Evolutionary conservation across 306 rosid species (phyloP), one percentile per base, ranked within the genome.

Genomic region (Rubus parviflorus): DNA sequence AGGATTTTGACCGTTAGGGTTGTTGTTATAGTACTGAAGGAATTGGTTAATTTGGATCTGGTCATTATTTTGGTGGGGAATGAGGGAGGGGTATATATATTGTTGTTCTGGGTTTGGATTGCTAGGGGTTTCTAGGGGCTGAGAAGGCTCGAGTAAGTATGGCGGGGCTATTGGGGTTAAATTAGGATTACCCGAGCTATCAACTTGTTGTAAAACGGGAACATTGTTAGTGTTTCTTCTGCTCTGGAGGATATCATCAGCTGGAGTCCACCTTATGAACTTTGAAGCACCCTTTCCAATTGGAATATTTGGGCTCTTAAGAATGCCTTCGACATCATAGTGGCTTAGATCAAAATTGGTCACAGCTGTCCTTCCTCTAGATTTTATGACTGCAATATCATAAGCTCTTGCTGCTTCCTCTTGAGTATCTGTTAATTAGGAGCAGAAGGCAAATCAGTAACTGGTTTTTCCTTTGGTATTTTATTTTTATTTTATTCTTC

Each of bases 331-430:
- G 54, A 83, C 37, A 41, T 83, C 74, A 25, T 83, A 83, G 4
- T 75, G 17, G 8, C 16, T 68, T 4, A 70, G 5, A 17, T 69
- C 80, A 53, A 83, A 83, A 60, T 83, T 83, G 14, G 83, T 79
- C 1, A 46, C n/a, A 0, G 81, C 77, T 2, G 25, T 22, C 22
- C 22, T 0, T 12, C 86, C 80, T 25, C 57, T 74, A 74, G 61
- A 17, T 72, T 51, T 75, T 54, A 79, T 75, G 45, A 42, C 54
- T 38, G 78, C 86, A 42, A 83, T 51, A 70, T 83, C 86, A 83
- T 83, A 83, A n/a, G 81, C 86, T 72, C 47, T 79, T 0, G 81
- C 86, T 8, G 86, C 86, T 45, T 83, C 81, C 74, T 57, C 80
- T 61, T 78, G 74, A 7, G 77, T 60, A 23, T 69, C 86, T 82